Evolutionary conservation across 176 grass and related monocot genomes (phyloP).

Genomic region (Eragrostis curvula): DNA sequence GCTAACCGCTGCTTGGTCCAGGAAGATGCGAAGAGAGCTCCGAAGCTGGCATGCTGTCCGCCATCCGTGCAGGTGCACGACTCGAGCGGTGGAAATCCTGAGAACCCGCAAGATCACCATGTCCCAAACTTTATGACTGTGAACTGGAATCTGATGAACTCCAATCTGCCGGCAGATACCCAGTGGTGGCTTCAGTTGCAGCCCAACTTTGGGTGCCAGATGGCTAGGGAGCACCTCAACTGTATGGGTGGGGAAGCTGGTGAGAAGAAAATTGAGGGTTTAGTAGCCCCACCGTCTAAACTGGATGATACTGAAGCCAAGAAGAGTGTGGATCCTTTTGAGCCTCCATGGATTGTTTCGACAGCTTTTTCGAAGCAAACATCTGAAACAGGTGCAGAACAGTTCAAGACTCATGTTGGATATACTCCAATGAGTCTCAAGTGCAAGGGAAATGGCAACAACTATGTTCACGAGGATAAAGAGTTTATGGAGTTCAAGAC

Average conservation of each 20-base stretch:
- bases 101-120: constrained; percentile 43
- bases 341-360: constrained; percentile 47
- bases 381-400: constrained; percentile 37
- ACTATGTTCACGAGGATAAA: constrained; percentile 46
- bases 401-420: constrained; percentile 29
- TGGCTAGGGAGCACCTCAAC: constrained; percentile 51
- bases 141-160: constrained; percentile 69
- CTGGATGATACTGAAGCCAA: constrained; percentile 39
- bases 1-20: constrained; percentile 86
- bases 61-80: constrained; percentile 46
- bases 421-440: constrained; percentile 35
- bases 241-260: constrained; percentile 17
- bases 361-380: constrained; percentile 62
- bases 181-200: constrained; percentile 94
- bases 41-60: constrained; percentile 67
- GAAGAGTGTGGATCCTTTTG: constrained; percentile 37
- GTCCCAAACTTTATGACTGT: constrained; percentile 61
- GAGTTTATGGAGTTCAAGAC: constrained; percentile 54
- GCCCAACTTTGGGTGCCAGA: constrained; percentile 69
- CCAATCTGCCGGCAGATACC: constrained; percentile 59
- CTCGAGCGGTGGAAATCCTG: constrained; percentile 20
- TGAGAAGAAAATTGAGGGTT: constrained; percentile 43
- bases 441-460: constrained; percentile 47
- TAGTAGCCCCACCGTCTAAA: constrained; percentile 20
- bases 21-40: constrained; percentile 93